A percentile compares a stretch with the other conserved stretches of the same genome.
These are phyloP conservation scores for Talaromyces sp. DNA, from an alignment of 2,329 filamentous ascomycete species.

Conservation along the genomic window DNA sequence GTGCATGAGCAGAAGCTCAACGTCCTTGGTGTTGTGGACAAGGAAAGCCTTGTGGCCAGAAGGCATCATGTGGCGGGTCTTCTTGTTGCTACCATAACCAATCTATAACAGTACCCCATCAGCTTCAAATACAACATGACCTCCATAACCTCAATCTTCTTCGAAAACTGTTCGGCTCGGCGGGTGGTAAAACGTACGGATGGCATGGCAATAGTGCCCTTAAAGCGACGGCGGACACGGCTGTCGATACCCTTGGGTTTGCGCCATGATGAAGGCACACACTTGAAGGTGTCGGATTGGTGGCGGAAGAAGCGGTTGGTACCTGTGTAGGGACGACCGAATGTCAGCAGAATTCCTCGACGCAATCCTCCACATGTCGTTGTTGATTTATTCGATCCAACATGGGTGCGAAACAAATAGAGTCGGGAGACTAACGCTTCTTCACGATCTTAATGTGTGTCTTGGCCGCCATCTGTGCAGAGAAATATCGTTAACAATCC, in stretches of 20 bases:
- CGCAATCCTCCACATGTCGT: constrained; percentile 8
- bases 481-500: constrained; percentile 7
- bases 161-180: not conserved
- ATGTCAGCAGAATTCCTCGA: constrained; percentile 27
- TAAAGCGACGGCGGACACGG: constrained; percentile 94
- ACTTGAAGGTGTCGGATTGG: constrained; percentile 95
- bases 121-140: constrained; percentile 1
- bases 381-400: not conserved
- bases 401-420: constrained; percentile 29
- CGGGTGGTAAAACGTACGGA: constrained; percentile 65
- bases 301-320: constrained; percentile 94
- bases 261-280: constrained; percentile 86
- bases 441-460: constrained; percentile 99
- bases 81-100: constrained; percentile 98
- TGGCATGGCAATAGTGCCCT: constrained; percentile 92
- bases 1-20: constrained; percentile 99
- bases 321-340: constrained; percentile 51
- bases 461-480: constrained; percentile 83
- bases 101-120: constrained; percentile 56
- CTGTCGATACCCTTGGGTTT: constrained; percentile 99
- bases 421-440: constrained; percentile 65
- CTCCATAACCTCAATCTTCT: not conserved
- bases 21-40: constrained; percentile 91
- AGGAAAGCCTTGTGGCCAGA: constrained; percentile 99
- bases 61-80: constrained; percentile 98